phyloP scores from a whole-genome alignment of 257 asterid species.

The Knoxia roxburghii region DNA sequence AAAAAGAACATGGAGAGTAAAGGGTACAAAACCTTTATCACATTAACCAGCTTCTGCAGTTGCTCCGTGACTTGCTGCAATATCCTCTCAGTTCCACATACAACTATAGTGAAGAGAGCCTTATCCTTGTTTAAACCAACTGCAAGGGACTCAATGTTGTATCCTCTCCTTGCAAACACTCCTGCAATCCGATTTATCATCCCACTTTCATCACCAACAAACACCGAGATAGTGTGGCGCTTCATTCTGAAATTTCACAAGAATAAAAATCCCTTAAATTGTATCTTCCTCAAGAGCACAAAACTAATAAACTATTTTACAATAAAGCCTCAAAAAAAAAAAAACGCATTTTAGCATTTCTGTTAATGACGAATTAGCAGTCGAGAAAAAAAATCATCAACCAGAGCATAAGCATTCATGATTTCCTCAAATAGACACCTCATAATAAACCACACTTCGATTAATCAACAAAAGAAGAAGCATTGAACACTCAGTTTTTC shows the following conservation, averaged over 20 bases:
- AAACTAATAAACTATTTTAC: background rate
- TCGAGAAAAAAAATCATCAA: background rate
- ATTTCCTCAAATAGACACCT: background rate
- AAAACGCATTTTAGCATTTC: background rate
- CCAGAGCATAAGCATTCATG: background rate
- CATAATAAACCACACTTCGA: background rate
- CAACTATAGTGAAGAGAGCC: slow-evolving; percentile 93
- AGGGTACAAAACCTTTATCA: slow-evolving; percentile 57
- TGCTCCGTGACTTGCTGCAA: slow-evolving; percentile 86
- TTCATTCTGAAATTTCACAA: slow-evolving; percentile 47
- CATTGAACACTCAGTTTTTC: background rate
- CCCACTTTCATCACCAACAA: slow-evolving; percentile 98
- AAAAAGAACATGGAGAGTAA: slow-evolving; percentile 12
- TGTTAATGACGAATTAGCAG: background rate
- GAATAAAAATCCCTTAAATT: background rate
- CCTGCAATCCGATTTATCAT: slow-evolving; percentile 98
- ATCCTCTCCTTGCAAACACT: slow-evolving; percentile 95
- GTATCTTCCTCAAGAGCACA: no score
- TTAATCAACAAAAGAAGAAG: background rate
- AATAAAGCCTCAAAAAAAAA: no score
- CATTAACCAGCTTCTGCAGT: slow-evolving; percentile 88
- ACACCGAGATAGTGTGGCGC: slow-evolving; percentile 80
- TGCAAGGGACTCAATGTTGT: slow-evolving; percentile 94
- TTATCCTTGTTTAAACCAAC: slow-evolving; percentile 95
- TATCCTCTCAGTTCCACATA: slow-evolving; percentile 79